Evolutionary conservation across 2,329 filamentous ascomycete species (phyloP), one percentile per base, ranked within the genome.

Genomic region (Aspergillus hortae): DNA sequence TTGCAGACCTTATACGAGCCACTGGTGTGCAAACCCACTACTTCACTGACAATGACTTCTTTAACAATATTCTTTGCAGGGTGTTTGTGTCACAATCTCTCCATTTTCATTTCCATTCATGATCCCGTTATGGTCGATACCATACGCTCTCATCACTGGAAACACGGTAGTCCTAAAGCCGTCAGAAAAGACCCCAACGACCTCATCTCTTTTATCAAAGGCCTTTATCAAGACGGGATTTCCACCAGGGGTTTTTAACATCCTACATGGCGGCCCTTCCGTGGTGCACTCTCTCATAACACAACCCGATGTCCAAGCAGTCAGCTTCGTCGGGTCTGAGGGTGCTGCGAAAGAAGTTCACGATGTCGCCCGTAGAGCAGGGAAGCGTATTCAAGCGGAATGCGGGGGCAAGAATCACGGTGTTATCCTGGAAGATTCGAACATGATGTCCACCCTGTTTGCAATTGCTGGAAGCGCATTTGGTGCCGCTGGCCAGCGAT

Each of bases 361-460:
- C 72, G 73, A 77, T 43, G 79, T 82, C 43, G 81, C 77, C 6
- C 81, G 80, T 6, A 82, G 81, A 56, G 80, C 84, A 45, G 83
- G 83, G 52, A 87, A 86, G 73, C 80, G 84, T 55, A 80, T 85
- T 10, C 84, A 87, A 66, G 83, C 84, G 59, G 86, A 87, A 68
- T 69, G 86, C 49, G 83, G 84, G 14, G 84, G 83, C 6, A 87
- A 87, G 76, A 87, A 87, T 71, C 84, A 87, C 65, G 83, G 82
- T 33, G 80, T 82, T 41, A 76, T 87, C 14, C 72, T 86, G 25
- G 83, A 83, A 2, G 84, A 87, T 67, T 81, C 78, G 72, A 84
- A 85, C 73, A 86, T 85, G 77, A 84, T 85, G 70, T 80, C 83
- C 48, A 80, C 83, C 1, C 66, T 87, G 35, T 85, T 85, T 60